These are phyloP conservation scores for Sporisorium scitamineum DNA, from an alignment of 1,284 basidiomycete species.

Conservation along the genomic window DNA sequence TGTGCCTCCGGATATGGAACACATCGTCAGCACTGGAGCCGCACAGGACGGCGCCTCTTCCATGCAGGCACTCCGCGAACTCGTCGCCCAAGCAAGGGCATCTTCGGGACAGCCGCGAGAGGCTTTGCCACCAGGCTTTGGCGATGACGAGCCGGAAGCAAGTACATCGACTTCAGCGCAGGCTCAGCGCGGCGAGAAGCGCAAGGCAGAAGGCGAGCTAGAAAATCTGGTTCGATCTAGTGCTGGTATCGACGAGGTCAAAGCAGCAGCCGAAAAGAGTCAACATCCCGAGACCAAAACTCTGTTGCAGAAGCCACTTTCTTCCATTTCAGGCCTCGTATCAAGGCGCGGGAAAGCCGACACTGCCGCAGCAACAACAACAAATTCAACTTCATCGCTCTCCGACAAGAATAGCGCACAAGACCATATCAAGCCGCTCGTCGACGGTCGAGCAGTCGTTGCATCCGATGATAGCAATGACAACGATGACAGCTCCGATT, in stretches of 20 bases:
- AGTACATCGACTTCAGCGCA: conserved; percentile 3
- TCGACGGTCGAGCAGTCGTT: conserved; percentile 1
- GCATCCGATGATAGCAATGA: conserved; percentile 19
- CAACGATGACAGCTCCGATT: conserved; percentile 21
- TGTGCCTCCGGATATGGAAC: conserved; percentile 43
- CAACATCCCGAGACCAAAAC: conserved; percentile 43
- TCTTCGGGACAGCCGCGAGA: conserved; percentile 38
- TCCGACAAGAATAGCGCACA: not conserved
- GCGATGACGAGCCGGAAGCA: conserved; percentile 16
- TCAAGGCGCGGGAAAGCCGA: conserved; percentile 25
- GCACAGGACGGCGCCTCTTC: conserved; percentile 33
- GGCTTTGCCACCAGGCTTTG: conserved; percentile 43
- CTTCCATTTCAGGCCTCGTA: conserved; percentile 40
- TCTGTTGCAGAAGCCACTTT: conserved; percentile 37
- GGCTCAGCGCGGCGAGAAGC: conserved; percentile 25
- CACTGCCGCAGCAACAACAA: not conserved
- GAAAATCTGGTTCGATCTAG: conserved; percentile 21
- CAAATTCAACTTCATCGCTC: not conserved
- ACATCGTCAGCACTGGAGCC: conserved; percentile 45
- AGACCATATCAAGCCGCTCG: not conserved
- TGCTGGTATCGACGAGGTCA: conserved; percentile 34
- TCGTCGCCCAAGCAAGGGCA: conserved; percentile 41
- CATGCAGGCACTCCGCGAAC: conserved; percentile 44
- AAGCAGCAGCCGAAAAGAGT: conserved; percentile 34
- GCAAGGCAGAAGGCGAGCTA: conserved; percentile 43